Percentiles rank a stretch among this genome's conserved stretches.
phyloP scores from a whole-genome alignment of 495 filamentous ascomycete genomes.

The Tuber indicum region DNA sequence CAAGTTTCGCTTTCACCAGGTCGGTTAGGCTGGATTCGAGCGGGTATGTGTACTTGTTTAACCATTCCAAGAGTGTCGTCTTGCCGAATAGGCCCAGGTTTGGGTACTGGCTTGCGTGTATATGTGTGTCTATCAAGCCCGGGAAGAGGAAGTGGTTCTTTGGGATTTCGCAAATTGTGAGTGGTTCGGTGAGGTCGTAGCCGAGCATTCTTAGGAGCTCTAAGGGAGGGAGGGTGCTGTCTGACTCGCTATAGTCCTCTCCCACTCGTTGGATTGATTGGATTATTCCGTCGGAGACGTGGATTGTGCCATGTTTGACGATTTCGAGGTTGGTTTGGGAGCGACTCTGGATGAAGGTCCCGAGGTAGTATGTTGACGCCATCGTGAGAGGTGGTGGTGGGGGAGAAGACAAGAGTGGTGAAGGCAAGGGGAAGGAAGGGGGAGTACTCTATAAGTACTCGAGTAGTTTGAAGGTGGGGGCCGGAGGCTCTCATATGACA shows the following conservation, averaged over 20 bases:
- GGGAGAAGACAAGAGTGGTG: background rate
- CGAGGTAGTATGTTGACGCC: slow-evolving; percentile 23
- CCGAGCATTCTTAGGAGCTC: background rate
- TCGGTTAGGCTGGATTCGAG: slow-evolving; percentile 65
- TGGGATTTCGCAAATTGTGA: background rate
- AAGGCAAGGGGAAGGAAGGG: background rate
- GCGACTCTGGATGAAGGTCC: slow-evolving; percentile 37
- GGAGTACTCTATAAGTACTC: no score
- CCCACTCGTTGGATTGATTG: background rate
- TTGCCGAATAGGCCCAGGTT: slow-evolving; percentile 88
- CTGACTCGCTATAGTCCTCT: background rate
- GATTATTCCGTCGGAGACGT: slow-evolving; percentile 27
- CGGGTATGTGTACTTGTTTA: slow-evolving; percentile 92
- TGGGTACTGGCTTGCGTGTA: slow-evolving; percentile 89
- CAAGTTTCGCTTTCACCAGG: slow-evolving; percentile 48
- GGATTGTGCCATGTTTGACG: slow-evolving; percentile 24
- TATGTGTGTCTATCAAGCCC: slow-evolving; percentile 94
- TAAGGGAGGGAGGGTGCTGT: background rate
- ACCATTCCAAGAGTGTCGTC: slow-evolving; percentile 82
- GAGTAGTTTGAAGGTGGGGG: background rate
- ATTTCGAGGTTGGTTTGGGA: slow-evolving; percentile 17
- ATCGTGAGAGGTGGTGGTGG: background rate
- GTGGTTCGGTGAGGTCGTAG: background rate
- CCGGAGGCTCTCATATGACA: background rate
- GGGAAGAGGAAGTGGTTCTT: slow-evolving; percentile 74